A percentile compares a stretch with the other conserved stretches of the same genome.
These are phyloP conservation scores for Mucor plumbeus DNA, from an alignment of 371 early-diverging fungal species.

Conservation along the genomic window DNA sequence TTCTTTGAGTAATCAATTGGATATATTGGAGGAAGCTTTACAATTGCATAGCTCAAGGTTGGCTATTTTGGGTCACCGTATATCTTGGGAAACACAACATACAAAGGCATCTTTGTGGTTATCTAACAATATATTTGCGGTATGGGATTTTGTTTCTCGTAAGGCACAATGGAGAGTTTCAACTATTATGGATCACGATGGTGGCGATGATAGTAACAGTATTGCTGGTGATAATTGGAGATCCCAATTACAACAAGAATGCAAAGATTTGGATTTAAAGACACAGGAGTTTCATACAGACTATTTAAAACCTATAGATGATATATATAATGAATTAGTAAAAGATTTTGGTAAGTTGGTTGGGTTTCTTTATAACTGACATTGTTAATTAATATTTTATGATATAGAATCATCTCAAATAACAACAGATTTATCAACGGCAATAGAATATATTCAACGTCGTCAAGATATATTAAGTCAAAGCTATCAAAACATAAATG, in stretches of 20 bases:
- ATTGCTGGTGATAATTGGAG: background rate
- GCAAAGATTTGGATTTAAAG: constrained; percentile 14
- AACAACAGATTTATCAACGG: background rate
- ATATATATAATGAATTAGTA: constrained; percentile 12
- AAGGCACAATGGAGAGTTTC: constrained; percentile 41
- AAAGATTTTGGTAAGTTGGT: constrained; percentile 16
- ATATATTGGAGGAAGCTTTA: constrained; percentile 25
- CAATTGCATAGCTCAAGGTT: constrained; percentile 29
- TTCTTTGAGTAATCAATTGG: constrained; percentile 21
- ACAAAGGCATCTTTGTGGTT: constrained; percentile 29
- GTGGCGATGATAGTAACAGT: background rate
- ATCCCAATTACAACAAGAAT: constrained; percentile 14
- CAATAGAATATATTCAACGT: constrained; percentile 26
- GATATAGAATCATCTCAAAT: background rate
- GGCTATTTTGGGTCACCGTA: constrained; percentile 31
- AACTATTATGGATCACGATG: background rate
- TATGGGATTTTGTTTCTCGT: constrained; percentile 40
- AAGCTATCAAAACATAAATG: constrained; percentile 26
- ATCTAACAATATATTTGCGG: constrained; percentile 24
- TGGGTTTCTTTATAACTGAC: background rate
- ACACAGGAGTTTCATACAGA: constrained; percentile 15
- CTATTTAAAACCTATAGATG: constrained; percentile 8
- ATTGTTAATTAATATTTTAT: background rate
- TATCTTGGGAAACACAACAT: constrained; percentile 40
- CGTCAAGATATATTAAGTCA: constrained; percentile 38